Evolutionary conservation across 1,139 yeast genomes (phyloP), one percentile per base, ranked within the genome.

Genomic region (Debaryomyces subglobosus): DNA sequence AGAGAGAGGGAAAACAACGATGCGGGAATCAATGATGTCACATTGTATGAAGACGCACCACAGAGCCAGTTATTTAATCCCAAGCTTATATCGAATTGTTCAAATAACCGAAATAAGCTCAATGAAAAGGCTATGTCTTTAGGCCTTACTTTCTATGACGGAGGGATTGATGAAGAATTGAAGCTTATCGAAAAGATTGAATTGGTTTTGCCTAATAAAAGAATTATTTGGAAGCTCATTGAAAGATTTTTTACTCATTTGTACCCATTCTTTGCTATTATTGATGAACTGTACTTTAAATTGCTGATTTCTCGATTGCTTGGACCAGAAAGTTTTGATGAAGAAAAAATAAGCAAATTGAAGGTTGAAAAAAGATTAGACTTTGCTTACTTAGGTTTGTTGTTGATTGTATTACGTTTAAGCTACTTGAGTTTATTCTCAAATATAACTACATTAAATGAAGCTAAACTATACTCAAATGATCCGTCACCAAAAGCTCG

Each of bases 191-290:
- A 67, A 39, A 63, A 65, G 50, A 72, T 82, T 13, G 62, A 73
- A 36, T 62, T 69, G 33, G 69, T 71, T 2, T 57, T 82, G 32
- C 86, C 86, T 0, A 58, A 59, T 4, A 71, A 64, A 38, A 72
- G 67, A 47, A 69, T 72, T 1, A 56, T 79, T 2, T 79, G 84
- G 84, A 54, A 70, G 30, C 65, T 77, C 3, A 58, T 79, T n/a
- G 68, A 72, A 29, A 59, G 78, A 24, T 82, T 70, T 54, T 81
- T 81, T 58, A 56, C 58, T 2, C 65, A 68, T 27, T 67, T 79
- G 10, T 78, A 78, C 50, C 78, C 79, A 0, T 68, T 74, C 43
- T 58, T 70, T 49, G 85, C 86, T 2, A 67, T 73, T 44, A 43
- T 81, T 8, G 84, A 80, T 51, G 81, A 82, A 55, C 55, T 48